Base-by-base conservation (phyloP, 768 basidiomycete species). In the Suillus paluster region DNA sequence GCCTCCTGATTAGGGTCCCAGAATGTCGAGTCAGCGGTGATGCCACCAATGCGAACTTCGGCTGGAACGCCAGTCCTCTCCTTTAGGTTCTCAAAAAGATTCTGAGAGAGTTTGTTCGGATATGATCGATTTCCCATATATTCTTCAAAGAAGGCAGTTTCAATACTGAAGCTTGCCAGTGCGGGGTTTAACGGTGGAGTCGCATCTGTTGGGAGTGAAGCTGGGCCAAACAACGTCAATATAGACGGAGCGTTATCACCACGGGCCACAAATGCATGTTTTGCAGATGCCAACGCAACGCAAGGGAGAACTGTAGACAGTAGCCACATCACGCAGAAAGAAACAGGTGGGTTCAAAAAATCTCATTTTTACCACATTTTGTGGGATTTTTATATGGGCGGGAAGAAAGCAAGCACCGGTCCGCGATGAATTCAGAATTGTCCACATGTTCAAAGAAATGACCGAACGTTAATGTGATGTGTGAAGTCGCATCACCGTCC, bases 111-210 rank as follows among this genome's bases (percentile, higher is more conserved):
- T 5, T 66, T 64, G 64, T 84, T 84, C 1, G 83, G 82, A 57
- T 69, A 62, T 25, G 79, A 73, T 9, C 64, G 66, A 63, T 85
- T 85, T 8, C 83, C 84, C 11, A 83, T 66, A 63, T 79, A 84
- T 60, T 79, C 79, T 57, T 82, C 81, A 60, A 84, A 83, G 64
- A 81, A 84, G 1, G 83, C 83, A 0, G 81, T 84, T 71, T 85
- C 83, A 54, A 85, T 80, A 64, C 83, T 84, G 71, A 85, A 85
- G 60, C 83, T 83, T 27, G 77, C 83, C 30, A 85, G 70, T 11
- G 81, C 72, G 1, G 80, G 82, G 58, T 81, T 70, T 4, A 85
- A 71, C 10, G 68, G 62, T 17, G 79, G 75, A 4, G 83, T 84
- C 0, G 82, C 82, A 60, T 78, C 77, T 5, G 57, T 57, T 7